Evolutionary conservation across 768 basidiomycete genomes (phyloP).

Genomic region (Collybia sordida): DNA sequence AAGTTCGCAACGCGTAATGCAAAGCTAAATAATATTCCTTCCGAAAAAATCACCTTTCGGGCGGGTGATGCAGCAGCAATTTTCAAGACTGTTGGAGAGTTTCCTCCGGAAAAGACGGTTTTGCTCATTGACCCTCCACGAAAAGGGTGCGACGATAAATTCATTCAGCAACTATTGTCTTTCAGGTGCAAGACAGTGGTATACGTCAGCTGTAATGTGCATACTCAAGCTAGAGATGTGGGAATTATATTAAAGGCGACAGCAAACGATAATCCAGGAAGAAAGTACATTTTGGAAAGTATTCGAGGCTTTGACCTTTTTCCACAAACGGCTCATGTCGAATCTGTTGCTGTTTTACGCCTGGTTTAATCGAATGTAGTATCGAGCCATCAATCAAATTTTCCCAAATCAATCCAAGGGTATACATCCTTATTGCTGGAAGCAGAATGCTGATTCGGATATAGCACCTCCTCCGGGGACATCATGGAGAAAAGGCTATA

Average conservation of each 20-base stretch:
- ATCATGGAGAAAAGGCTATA: too few species aligned
- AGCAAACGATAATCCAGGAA: conserved; percentile 33
- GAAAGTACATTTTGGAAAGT: conserved; percentile 76
- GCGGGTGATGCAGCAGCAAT: conserved; percentile 87
- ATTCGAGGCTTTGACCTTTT: conserved; percentile 92
- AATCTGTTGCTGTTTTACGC: conserved; percentile 72
- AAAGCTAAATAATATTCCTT: conserved; percentile 55
- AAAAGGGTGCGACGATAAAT: conserved; percentile 87
- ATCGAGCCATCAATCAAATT: too few species aligned
- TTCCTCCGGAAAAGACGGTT: conserved; percentile 65
- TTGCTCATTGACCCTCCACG: conserved; percentile 89
- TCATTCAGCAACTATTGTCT: conserved; percentile 71
- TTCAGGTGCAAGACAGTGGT: conserved; percentile 73
- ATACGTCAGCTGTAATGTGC: conserved; percentile 95
- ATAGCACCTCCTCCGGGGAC: too few species aligned
- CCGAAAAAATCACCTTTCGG: conserved; percentile 62
- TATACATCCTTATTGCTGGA: too few species aligned
- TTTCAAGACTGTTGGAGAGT: conserved; percentile 64
- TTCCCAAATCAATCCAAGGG: too few species aligned
- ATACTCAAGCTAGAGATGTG: conserved; percentile 88
- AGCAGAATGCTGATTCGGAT: too few species aligned
- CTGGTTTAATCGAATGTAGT: conserved; percentile 25
- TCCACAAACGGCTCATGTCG: conserved; percentile 95
- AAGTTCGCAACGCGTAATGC: conserved; percentile 67
- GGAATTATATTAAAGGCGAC: conserved; percentile 62